These are phyloP conservation scores for Penicillium subrubescens DNA, from an alignment of 495 filamentous ascomycete species.

Conservation along the genomic window DNA sequence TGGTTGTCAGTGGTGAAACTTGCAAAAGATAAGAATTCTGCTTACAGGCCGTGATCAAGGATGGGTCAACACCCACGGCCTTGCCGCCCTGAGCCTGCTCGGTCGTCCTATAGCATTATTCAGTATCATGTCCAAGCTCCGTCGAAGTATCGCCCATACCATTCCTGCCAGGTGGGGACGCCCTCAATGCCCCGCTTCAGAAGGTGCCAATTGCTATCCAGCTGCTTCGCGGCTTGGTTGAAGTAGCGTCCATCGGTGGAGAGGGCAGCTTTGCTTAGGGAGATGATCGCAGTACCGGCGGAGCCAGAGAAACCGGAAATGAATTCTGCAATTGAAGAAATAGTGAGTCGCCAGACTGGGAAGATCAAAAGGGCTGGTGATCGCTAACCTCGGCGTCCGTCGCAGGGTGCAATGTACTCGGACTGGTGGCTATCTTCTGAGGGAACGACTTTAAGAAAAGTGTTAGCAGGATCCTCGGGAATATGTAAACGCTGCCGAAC, in stretches of 20 bases:
- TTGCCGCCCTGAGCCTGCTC: slow-evolving; percentile 84
- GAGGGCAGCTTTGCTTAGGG: slow-evolving; percentile 81
- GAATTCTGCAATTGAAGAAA: slow-evolving; percentile 56
- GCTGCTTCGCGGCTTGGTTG: slow-evolving; percentile 92
- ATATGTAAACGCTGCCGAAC: not conserved
- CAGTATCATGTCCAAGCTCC: slow-evolving; percentile 21
- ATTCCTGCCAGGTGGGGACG: slow-evolving; percentile 97
- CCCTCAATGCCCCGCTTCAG: slow-evolving; percentile 92
- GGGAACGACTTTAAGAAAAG: slow-evolving; percentile 71
- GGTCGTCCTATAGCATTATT: slow-evolving; percentile 56
- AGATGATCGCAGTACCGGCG: slow-evolving; percentile 89
- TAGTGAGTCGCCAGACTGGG: slow-evolving; percentile 17
- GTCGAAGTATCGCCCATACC: slow-evolving; percentile 51
- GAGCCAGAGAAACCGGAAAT: slow-evolving; percentile 96
- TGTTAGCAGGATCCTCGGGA: slow-evolving; percentile 18
- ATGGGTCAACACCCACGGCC: slow-evolving; percentile 88
- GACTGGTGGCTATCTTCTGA: slow-evolving; percentile 98
- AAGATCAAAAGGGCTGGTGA: not conserved
- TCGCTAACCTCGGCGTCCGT: slow-evolving; percentile 77
- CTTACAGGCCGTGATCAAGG: slow-evolving; percentile 76
- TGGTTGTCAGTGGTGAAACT: slow-evolving; percentile 14
- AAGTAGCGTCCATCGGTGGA: slow-evolving; percentile 98
- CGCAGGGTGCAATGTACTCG: slow-evolving; percentile 95
- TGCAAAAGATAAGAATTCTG: not conserved
- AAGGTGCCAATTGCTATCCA: slow-evolving; percentile 89